Evolutionary conservation across 768 basidiomycete species (phyloP).

Genomic region (Cantharellus anzutake): DNA sequence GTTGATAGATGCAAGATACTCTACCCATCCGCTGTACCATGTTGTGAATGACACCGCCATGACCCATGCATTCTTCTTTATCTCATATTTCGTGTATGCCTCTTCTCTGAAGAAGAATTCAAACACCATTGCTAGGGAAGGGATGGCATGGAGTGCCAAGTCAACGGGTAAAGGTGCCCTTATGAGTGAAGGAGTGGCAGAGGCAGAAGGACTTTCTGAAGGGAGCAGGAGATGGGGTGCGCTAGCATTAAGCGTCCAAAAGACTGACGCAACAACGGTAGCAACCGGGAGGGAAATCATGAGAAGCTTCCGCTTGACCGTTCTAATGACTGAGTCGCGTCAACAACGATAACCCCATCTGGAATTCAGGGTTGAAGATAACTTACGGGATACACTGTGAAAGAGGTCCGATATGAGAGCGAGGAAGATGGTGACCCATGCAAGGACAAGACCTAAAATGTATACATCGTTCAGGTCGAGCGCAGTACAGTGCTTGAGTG

Average conservation of each 20-base stretch:
- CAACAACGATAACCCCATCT: conserved; percentile 15
- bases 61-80: conserved; percentile 17
- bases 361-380: conserved; percentile 12
- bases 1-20: conserved; percentile 44
- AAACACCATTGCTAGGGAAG: conserved; percentile 33
- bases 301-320: not conserved
- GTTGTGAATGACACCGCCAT: conserved; percentile 18
- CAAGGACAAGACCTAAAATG: not conserved
- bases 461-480: not conserved
- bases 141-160: conserved; percentile 44
- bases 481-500: not conserved
- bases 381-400: conserved; percentile 21
- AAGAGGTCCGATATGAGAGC: conserved; percentile 24
- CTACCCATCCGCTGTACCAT: conserved; percentile 46
- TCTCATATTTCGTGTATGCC: conserved; percentile 26
- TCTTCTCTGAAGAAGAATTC: conserved; percentile 53
- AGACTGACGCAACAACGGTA: conserved; percentile 36
- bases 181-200: conserved; percentile 10
- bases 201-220: conserved; percentile 15
- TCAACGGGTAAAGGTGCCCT: conserved; percentile 35
- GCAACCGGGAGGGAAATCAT: conserved; percentile 6
- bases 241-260: conserved; percentile 43
- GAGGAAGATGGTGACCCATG: conserved; percentile 2
- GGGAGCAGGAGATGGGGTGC: conserved; percentile 39
- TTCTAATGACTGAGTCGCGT: not conserved